Evolutionary conservation across 768 basidiomycete species (phyloP).

Genomic region (Tulasnella sp.): DNA sequence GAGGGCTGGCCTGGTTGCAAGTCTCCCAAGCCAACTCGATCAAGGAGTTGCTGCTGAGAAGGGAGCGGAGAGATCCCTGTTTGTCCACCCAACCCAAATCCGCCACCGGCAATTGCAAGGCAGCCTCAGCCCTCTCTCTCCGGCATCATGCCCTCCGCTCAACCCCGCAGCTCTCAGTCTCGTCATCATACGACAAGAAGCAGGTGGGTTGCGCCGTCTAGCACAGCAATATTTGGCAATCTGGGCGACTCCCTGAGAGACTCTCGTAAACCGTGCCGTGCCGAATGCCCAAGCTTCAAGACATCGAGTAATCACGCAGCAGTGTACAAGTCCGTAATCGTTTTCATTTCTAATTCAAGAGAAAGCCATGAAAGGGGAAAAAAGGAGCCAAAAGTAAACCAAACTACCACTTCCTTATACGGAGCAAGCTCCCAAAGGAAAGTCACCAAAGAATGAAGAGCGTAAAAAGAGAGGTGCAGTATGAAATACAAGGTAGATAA

Average conservation of each 20-base stretch:
- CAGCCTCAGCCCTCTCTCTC: background rate
- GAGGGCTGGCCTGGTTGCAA: background rate
- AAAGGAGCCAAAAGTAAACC: background rate
- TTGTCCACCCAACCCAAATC: background rate
- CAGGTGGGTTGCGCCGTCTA: too few relatives aligned
- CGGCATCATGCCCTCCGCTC: background rate
- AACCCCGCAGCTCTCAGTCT: too few relatives aligned
- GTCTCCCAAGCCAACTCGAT: background rate
- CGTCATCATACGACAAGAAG: background rate
- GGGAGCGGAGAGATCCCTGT: background rate
- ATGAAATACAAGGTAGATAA: conserved; percentile 10
- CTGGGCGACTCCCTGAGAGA: background rate
- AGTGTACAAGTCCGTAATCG: background rate
- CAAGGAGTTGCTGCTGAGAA: background rate
- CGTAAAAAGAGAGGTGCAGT: background rate
- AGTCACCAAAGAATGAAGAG: background rate
- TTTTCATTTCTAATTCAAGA: background rate
- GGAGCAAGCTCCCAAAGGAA: background rate
- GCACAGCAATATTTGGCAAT: too few relatives aligned
- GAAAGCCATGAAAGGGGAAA: background rate
- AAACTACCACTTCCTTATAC: background rate
- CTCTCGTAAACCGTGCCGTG: background rate
- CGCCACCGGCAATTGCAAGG: background rate
- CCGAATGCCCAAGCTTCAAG: background rate
- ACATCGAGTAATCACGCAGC: background rate